Evolutionary conservation across 2,329 filamentous ascomycete species (phyloP), one percentile per base, ranked within the genome.

Genomic region (Fusarium pseudocircinatum): DNA sequence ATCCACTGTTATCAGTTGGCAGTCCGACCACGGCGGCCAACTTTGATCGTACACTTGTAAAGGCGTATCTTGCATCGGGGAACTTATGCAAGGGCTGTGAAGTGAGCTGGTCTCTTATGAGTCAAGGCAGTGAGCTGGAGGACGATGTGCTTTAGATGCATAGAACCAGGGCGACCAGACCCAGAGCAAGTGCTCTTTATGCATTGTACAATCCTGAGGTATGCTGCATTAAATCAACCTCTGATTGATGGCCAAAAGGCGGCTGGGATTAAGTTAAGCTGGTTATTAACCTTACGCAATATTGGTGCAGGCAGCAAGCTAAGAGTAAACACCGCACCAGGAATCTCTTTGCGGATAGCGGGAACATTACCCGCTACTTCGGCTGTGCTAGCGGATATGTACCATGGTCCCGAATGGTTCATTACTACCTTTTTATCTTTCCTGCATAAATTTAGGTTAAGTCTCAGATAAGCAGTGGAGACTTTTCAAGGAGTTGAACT

Each of bases 1-100:
- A n/a, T 37, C 37, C 49, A 61, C 49, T 36, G 39, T 30, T 57
- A 56, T 61, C 30, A 56, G 47, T 61, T 54, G 58, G 58, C 37
- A 32, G 20, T 36, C 30, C 47, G 49, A 26, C 32, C 24, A 32
- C n/a, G 28, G 24, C 24, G 30, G 30, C 39, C 28, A 32, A 56
- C 53, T 20, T 24, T 20, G 1, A 11, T 9, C 22, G 2, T 6
- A 42, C 1, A 16, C 12, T 42, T 28, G 11, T 0, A 6, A 11
- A 40, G 9, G 6, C 9, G 4, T 6, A 11, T 11, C 11, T 10
- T 18, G 2, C 13, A 18, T 56, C 16, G 26, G 36, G 36, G 26
- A 42, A 56, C 26, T 24, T 10, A 16, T 26, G 5, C 3, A 1
- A 18, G 7, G 12, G 10, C 7, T 24, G 16, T 14, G 11, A 13